Percentiles rank a stretch among this genome's conserved stretches.
phyloP scores from a whole-genome alignment of 2,329 filamentous ascomycete genomes.

The Cordyceps javanica region DNA sequence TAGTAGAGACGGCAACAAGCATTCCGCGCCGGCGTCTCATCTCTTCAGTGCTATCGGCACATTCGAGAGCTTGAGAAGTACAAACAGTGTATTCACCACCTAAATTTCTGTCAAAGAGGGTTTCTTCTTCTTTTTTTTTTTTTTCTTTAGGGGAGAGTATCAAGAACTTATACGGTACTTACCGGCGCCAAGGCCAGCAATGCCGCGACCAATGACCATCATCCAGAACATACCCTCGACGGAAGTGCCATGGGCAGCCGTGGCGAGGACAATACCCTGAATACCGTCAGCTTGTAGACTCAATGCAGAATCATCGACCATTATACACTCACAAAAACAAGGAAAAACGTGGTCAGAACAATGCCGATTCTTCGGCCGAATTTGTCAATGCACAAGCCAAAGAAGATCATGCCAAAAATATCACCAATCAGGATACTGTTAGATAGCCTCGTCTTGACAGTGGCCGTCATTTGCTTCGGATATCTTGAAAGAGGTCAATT shows the following conservation, averaged over 20 bases:
- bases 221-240: slow-evolving; percentile 43
- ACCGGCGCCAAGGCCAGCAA: slow-evolving; percentile 38
- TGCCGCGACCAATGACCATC: slow-evolving; percentile 40
- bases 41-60: slow-evolving; percentile 20
- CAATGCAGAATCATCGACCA: not conserved
- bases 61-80: slow-evolving; percentile 22
- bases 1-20: slow-evolving; percentile 34
- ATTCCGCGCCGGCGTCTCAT: slow-evolving; percentile 23
- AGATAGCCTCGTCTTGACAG: slow-evolving; percentile 31
- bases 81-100: slow-evolving; percentile 24
- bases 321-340: slow-evolving; percentile 28
- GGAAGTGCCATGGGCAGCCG: slow-evolving; percentile 35
- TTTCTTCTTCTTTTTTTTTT: too few species aligned
- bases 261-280: slow-evolving; percentile 33
- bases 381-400: slow-evolving; percentile 37
- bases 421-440: slow-evolving; percentile 34
- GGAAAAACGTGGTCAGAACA: slow-evolving; percentile 36
- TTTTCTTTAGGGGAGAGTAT: too few species aligned
- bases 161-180: not conserved
- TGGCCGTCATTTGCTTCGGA: slow-evolving; percentile 24
- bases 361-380: slow-evolving; percentile 40
- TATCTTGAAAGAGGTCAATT: slow-evolving; percentile 8
- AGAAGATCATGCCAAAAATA: slow-evolving; percentile 33
- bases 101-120: not conserved
- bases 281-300: not conserved